Base-by-base conservation (phyloP, 163 green algal genomes). In the Coccomyxa subellipsoidea region DNA sequence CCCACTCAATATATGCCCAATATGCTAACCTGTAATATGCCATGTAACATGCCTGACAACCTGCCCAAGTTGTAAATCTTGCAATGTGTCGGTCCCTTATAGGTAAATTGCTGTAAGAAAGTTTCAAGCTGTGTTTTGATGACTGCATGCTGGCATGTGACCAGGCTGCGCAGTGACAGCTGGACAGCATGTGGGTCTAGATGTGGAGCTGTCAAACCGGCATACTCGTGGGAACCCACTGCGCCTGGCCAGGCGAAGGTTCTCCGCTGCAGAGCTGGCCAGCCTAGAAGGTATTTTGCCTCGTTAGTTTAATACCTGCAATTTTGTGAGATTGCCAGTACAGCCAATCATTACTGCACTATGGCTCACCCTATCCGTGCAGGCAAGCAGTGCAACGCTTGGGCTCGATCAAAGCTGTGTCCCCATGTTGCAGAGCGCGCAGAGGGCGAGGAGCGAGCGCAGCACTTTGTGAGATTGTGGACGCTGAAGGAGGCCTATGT, bases 401-500 rank as follows among this genome's bases (percentile, higher is more conserved):
- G n/a, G n/a, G n/a, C n/a, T n/a, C n/a, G n/a, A n/a, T n/a, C n/a
- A n/a, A n/a, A n/a, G 6, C 31, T 76, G 69, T n/a, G n/a, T n/a
- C n/a, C n/a, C 31, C 31, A 76, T 76, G 69, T 37, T 27, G 66
- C 66, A 73, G 66, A 7, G n/a, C 32, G 66, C 32, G 66, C 66
- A 23, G 66, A 73, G 66, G 66, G 66, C 21, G 29, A 73, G 10
- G 80, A 77, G 10, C 69, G 86, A 0, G 83, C 69, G 0, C 59
- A 54, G 35, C 80, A 85, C 32, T 97, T 97, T 81, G 83, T 96
- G 78, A 80, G 83, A 76, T 84, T 96, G 75, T 98, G 94, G 94
- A 95, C 90, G 0, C 84, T 96, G 21, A 97, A 97, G 82, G 94
- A 98, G 85, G 91, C 93, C 35, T 94, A 96, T n/a, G 93, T 97